These are phyloP conservation scores for Arthroderma sp. DNA, from an alignment of 2,329 filamentous ascomycete species.

Conservation along the genomic window DNA sequence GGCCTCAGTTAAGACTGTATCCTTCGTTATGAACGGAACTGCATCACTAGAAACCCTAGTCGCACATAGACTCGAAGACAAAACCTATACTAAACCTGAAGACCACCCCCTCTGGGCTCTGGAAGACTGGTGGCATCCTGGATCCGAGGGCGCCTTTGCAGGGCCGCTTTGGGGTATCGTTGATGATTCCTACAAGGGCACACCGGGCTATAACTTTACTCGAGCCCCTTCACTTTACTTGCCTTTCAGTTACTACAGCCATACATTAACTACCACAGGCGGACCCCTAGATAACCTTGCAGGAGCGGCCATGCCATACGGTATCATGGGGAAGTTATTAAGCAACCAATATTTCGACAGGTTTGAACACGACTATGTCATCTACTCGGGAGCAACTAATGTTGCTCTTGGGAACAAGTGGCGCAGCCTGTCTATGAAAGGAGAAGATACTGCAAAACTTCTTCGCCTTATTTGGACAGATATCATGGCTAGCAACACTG, in stretches of 20 bases:
- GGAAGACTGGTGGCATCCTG: slow-evolving; percentile 22
- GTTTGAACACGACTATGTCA: slow-evolving; percentile 15
- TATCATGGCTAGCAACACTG: slow-evolving; percentile 31
- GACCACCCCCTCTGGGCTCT: slow-evolving; percentile 29
- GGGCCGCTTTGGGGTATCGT: slow-evolving; percentile 34
- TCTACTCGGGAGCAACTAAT: slow-evolving; percentile 26
- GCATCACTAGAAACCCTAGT: slow-evolving; percentile 23
- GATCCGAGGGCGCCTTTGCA: slow-evolving; percentile 16
- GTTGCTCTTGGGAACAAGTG: slow-evolving; percentile 34
- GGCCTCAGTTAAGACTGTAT: slow-evolving; percentile 36
- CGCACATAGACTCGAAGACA: slow-evolving; percentile 26
- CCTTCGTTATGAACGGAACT: slow-evolving; percentile 35
- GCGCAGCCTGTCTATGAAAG: slow-evolving; percentile 25
- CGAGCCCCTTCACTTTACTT: slow-evolving; percentile 20
- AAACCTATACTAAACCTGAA: slow-evolving; percentile 24
- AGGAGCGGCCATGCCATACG: slow-evolving; percentile 11
- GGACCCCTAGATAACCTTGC: slow-evolving; percentile 21
- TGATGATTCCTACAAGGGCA: slow-evolving; percentile 20
- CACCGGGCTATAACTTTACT: slow-evolving; percentile 22
- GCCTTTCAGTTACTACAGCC: slow-evolving; percentile 16
- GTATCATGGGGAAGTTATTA: neutral
- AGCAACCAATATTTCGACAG: slow-evolving; percentile 21
- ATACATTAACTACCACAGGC: neutral
- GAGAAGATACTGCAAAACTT: slow-evolving; percentile 24
- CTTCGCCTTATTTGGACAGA: slow-evolving; percentile 38